phyloP scores from a whole-genome alignment of 768 basidiomycete genomes.

The Termitomyces sp. region DNA sequence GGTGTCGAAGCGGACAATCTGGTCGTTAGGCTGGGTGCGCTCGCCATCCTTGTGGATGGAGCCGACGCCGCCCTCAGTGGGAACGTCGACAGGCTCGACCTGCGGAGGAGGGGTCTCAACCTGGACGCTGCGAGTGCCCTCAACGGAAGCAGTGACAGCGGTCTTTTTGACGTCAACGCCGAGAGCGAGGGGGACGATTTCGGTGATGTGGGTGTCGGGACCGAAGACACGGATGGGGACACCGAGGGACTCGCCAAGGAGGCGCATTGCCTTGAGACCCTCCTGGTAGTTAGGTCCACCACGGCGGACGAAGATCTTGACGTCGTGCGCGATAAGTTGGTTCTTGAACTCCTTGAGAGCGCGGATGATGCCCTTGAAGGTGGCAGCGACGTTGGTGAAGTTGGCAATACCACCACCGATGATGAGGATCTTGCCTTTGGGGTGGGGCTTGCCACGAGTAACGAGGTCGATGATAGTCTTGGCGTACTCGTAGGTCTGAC shows the following conservation, averaged over 20 bases:
- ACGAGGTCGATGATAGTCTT: constrained; percentile 98
- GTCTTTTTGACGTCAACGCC: constrained; percentile 63
- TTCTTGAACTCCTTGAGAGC: constrained; percentile 92
- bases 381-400: constrained; percentile 99
- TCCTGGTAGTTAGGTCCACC: constrained; percentile 99
- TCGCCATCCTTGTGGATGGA: constrained; percentile 73
- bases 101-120: constrained; percentile 34
- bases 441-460: constrained; percentile 79
- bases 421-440: constrained; percentile 96
- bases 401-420: constrained; percentile 99
- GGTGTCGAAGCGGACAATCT: constrained; percentile 86
- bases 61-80: constrained; percentile 50
- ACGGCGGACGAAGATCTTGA: constrained; percentile 96
- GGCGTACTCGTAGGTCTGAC: constrained; percentile 98
- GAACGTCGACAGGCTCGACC: constrained; percentile 34
- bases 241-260: constrained; percentile 94
- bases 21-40: constrained; percentile 81
- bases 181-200: constrained; percentile 97
- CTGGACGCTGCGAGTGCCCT: constrained; percentile 33
- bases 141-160: constrained; percentile 16
- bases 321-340: constrained; percentile 76
- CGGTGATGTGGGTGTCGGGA: constrained; percentile 97
- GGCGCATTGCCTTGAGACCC: constrained; percentile 93
- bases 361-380: constrained; percentile 99
- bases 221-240: constrained; percentile 97